Base-by-base conservation (phyloP, 805 yeast genomes). In the Metschnikowia matae region DNA sequence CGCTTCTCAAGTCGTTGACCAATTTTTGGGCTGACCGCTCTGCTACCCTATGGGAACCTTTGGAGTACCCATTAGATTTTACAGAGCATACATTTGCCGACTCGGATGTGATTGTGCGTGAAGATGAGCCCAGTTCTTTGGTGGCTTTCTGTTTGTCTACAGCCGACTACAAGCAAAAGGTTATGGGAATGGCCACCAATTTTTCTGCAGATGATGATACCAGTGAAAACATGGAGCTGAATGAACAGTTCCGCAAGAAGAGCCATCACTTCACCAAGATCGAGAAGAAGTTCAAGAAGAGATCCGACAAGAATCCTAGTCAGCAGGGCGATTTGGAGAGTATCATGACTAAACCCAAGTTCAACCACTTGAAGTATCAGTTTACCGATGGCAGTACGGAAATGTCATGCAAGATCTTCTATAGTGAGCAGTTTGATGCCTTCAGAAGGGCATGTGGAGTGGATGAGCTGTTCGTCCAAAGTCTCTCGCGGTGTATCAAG, bases 1-100 rank as follows among this genome's bases (percentile, higher is more conserved):
- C 97, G 0, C 67, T 94, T 34, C 79, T 94, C 71, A 89, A 87
- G 59, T 83, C 96, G 0, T 71, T 95, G 49, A 81, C 96, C 0
- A 89, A 84, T 59, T 94, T 94, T 67, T 94, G 98, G 98, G 97
- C 97, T 1, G 98, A 94, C 68, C 74, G 99, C 60, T 88, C 98
- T 0, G 94, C 97, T 0, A 85, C 95, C 1, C 76, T 94, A 18
- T 95, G 98, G 98, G 90, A 88, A 56, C 96, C 97, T 0, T 72
- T 94, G 33, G 85, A 81, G 17, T 91, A 90, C 66, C 96, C 98
- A 1, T 73, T 91, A 48, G 77, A 70, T 38, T 78, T 90, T 0
- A 78, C 85, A 0, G 98, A 94, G 62, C 98, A 94, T 64, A 81
- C 92, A 1, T 94, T 94, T 72, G 89, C 89, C 17, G 98, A 95